Evolutionary conservation across 139 green algal species (phyloP), one percentile per base, ranked within the genome.

Genomic region (Chlamydomonas sp.): DNA sequence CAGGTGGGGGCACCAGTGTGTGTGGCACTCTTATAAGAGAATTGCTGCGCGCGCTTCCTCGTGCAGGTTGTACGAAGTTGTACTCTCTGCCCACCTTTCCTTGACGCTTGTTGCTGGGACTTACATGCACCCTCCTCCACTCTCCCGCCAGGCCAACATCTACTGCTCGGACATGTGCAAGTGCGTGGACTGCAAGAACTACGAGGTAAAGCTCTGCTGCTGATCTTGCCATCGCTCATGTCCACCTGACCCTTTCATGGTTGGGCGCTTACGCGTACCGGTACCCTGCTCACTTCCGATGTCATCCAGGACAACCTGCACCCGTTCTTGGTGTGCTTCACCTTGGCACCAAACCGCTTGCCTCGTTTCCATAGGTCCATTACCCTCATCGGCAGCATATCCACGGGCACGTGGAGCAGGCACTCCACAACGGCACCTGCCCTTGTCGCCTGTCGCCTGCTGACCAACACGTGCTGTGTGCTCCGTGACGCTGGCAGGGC

Each of bases 101-200:
- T 3, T 77, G 61, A 18, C 4, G 8, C 4, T 49, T 63, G 31
- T 61, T 64, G 15, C 2, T 63, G 31, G 73, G 87, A 88, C 81
- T 67, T 69, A 88, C 15, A 49, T 12, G 31, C 31, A 49, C 7
- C 75, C 49, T 63, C 49, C 75, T 12, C 3, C 10, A 3, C 71
- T 75, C 15, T 75, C 9, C 5, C 2, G 1, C 0, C 81, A 86
- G 82, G 93, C 93, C 14, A 90, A 90, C 89, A 96, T 98, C 64
- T 93, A 93, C 78, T 98, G 96, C 93, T 94, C 91, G 14, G 95
- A 97, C 63, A 96, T 95, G 85, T 98, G 96, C 95, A 97, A 96
- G 89, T 98, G 96, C 91, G 89, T 95, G 2, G 96, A 98, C 79
- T 98, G 96, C 95, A 96, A 97, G 79, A 98, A 98, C 89, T 97